Base-by-base conservation (phyloP, 2,329 filamentous ascomycete genomes). In the Cercospora canescens region DNA sequence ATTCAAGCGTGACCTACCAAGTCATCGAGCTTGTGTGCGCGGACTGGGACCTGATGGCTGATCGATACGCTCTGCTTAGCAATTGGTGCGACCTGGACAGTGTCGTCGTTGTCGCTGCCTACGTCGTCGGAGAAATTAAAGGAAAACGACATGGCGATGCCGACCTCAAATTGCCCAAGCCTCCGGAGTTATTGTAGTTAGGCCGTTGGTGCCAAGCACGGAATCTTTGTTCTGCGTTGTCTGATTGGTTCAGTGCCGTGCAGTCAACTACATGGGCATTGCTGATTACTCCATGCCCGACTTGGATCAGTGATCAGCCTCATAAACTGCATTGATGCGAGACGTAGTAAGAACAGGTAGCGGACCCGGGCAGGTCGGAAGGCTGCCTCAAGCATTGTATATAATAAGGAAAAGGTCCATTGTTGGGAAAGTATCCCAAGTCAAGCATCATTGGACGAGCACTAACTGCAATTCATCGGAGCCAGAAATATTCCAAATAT, bases 111-210 rank as follows among this genome's bases (percentile, higher is more conserved):
- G 50, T 80, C 75, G n/a, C 74, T 72, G 80, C 86, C 85, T 75
- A 86, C 87, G 71, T 88, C 86, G 66, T 88, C 85, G 0, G 83
- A 81, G 71, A 88, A 88, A 18, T 84, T 84, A 68, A 88, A 88
- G 64, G 83, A 84, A 74, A 88, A 87, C 1, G 76, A 68, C 76
- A 78, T 78, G 28, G 39, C 52, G 52, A 21, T 34, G 11, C 52
- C 21, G 45, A 16, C 11, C 26, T 24, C 6, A 52, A 54, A 61
- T 21, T 52, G 16, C 28, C 34, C 54, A 24, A 61, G 11, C n/a
- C 30, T 35, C 39, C 41, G 57, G 57, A 45, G 14, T 60, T 41
- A 48, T 18, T 21, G n/a, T 30, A 48, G 16, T 11, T 28, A n/a
- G n/a, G n/a, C 34, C 57, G 34, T 21, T 48, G 7, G 26, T 45